Evolutionary conservation across 805 yeast species (phyloP).

Genomic region (Kazachstania psychrophila): DNA sequence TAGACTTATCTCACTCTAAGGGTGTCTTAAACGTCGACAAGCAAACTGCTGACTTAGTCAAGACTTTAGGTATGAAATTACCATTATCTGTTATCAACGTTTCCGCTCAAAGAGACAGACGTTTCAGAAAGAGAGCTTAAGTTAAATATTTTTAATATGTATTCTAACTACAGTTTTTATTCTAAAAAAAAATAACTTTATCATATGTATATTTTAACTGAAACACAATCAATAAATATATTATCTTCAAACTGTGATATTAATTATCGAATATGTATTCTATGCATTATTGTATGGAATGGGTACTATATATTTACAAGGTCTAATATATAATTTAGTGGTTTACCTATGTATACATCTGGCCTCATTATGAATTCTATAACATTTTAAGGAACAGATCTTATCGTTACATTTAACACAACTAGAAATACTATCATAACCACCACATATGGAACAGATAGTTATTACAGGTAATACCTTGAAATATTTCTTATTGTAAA

Average conservation of each 20-base stretch:
- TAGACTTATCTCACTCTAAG: conserved; percentile 93
- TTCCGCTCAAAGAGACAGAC: conserved; percentile 85
- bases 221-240: no score
- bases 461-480: conserved; percentile 29
- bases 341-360: conserved; percentile 21
- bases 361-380: conserved; percentile 27
- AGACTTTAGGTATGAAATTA: conserved; percentile 83
- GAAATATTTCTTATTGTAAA: conserved; percentile 27
- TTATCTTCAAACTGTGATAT: no score
- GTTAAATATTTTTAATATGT: conserved; percentile 4
- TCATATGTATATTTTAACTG: no score
- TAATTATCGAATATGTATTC: no score
- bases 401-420: conserved; percentile 28
- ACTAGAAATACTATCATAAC: conserved; percentile 25
- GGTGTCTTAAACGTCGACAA: conserved; percentile 94
- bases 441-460: conserved; percentile 30
- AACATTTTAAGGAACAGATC: conserved; percentile 28
- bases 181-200: conserved; percentile 1
- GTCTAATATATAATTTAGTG: not conserved
- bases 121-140: conserved; percentile 72
- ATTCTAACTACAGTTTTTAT: conserved; percentile 1
- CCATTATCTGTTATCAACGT: conserved; percentile 81
- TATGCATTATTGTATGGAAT: no score
- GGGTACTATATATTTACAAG: not conserved
- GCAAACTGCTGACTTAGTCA: conserved; percentile 92